Conservation (phyloP, 257 asterid species). For the Solanum chmielewskii region DNA sequence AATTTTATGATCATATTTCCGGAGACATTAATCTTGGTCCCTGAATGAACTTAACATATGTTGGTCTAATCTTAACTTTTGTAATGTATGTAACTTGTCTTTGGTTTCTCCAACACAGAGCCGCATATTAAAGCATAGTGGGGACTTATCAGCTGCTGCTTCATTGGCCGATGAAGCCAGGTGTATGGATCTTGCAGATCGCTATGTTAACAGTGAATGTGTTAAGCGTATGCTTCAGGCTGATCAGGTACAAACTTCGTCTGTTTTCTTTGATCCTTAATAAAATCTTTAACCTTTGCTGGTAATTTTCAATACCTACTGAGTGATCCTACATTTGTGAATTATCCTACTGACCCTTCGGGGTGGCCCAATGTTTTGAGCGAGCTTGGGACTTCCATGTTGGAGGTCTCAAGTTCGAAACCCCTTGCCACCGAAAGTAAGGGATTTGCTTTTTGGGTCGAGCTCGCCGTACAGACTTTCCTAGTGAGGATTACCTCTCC, state of each 20-base stretch:
- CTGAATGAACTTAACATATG: not conserved
- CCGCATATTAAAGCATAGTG: conserved; percentile 93
- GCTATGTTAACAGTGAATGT: conserved; percentile 90
- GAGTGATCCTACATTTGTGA: not conserved
- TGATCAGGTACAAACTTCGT: conserved; percentile 55
- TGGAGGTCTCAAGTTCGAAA: too few relatives aligned
- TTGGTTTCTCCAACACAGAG: conserved; percentile 45
- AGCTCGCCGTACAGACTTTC: too few relatives aligned
- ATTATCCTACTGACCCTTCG: too few relatives aligned
- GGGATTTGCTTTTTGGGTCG: too few relatives aligned
- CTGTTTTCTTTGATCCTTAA: not conserved
- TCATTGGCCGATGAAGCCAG: conserved; percentile 98
- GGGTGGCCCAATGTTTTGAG: too few relatives aligned
- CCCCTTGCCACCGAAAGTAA: too few relatives aligned
- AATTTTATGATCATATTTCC: not conserved
- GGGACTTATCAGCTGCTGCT: conserved; percentile 83
- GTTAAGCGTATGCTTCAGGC: conserved; percentile 99
- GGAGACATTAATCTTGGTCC: not conserved
- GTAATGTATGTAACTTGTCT: not conserved
- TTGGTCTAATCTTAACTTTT: not conserved
- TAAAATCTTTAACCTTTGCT: not conserved
- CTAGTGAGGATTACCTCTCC: too few relatives aligned
- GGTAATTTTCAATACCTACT: not conserved
- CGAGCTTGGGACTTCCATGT: too few relatives aligned
- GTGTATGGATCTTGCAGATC: conserved; percentile 99